Base-by-base conservation (phyloP, 345 rosid species). In the Syzygium jambos region DNA sequence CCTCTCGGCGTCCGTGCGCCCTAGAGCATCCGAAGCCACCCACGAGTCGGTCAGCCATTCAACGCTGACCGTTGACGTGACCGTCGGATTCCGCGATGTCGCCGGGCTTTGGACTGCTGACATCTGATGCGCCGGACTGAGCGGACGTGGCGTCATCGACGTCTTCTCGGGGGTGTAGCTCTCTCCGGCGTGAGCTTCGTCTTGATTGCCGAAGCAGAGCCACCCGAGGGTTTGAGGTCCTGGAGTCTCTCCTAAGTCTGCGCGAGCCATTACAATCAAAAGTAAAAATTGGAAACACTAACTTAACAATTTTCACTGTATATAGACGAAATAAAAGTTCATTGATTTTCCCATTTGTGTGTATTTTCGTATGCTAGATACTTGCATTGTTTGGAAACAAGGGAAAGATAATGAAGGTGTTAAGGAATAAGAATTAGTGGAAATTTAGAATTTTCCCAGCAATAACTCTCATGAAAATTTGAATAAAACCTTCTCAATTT, bases 31-130 rank as follows among this genome's bases (percentile, higher is more conserved):
- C 51, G 54, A 88, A 51, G 85, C 93, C 68, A 88, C 84, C 65
- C 73, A 86, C 41, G 86, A 55, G 85, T 88, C 90, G 9, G 88
- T 87, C 87, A 90, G 87, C 82, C 91, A 82, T 83, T 94, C 93
- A 54, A 92, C 89, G 86, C 90, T 92, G 87, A 93, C 91, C 87
- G 92, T 90, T 6, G 91, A 90, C 85, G 90, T 92, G 51, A 88
- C 86, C 9, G 49, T 11, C 14, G 49, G 46, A 14, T 11, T 43
- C 9, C 27, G 82, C 3, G 25, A 14, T 49, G 49, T 43, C 82
- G 82, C 49, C 49, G 38, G 82, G 82, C 21, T 23, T 13, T 10
- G 27, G 15, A 73, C 49, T 2, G 27, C 82, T 2, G 82, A 73
- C 82, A 13, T 21, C 82, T 27, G 82, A 2, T 38, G 49, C 27